phyloP scores from a whole-genome alignment of 768 basidiomycete species.

The Pulveroboletus sp. region DNA sequence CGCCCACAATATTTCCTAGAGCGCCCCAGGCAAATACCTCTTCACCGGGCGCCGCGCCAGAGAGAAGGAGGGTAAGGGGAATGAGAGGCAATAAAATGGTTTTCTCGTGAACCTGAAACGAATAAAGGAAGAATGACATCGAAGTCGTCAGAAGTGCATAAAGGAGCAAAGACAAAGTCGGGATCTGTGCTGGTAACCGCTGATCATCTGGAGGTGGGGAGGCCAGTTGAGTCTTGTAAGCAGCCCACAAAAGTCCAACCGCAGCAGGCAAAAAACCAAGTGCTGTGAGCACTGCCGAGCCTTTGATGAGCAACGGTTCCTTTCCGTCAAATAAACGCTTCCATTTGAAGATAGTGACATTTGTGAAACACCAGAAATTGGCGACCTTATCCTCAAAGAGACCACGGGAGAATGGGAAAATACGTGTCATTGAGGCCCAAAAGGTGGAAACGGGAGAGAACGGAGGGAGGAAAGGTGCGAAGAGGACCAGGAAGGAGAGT shows the following conservation, averaged over 20 bases:
- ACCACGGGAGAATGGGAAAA: constrained; percentile 90
- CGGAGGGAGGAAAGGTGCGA: constrained; percentile 75
- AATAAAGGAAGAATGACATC: constrained; percentile 93
- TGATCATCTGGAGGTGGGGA: background rate
- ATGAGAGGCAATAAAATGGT: constrained; percentile 81
- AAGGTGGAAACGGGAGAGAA: constrained; percentile 49
- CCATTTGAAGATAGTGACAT: constrained; percentile 82
- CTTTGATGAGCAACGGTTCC: constrained; percentile 51
- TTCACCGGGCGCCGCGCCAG: constrained; percentile 32
- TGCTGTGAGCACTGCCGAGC: constrained; percentile 63
- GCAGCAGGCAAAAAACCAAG: constrained; percentile 67
- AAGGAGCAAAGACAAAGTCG: constrained; percentile 66
- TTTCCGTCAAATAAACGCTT: constrained; percentile 37
- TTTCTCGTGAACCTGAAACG: constrained; percentile 97
- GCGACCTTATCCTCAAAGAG: constrained; percentile 96
- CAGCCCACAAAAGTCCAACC: constrained; percentile 38
- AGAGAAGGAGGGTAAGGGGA: constrained; percentile 76
- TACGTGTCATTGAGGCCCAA: constrained; percentile 65
- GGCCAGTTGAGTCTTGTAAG: constrained; percentile 28
- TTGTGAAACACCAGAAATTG: constrained; percentile 95
- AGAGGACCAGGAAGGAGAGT: constrained; percentile 61
- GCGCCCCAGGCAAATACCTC: constrained; percentile 29
- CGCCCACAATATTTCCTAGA: constrained; percentile 70
- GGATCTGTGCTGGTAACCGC: constrained; percentile 32
- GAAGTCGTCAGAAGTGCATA: constrained; percentile 77